Percentiles rank a stretch among this genome's conserved stretches.
phyloP scores from a whole-genome alignment of 805 yeast species.

The Spathaspora girioi region DNA sequence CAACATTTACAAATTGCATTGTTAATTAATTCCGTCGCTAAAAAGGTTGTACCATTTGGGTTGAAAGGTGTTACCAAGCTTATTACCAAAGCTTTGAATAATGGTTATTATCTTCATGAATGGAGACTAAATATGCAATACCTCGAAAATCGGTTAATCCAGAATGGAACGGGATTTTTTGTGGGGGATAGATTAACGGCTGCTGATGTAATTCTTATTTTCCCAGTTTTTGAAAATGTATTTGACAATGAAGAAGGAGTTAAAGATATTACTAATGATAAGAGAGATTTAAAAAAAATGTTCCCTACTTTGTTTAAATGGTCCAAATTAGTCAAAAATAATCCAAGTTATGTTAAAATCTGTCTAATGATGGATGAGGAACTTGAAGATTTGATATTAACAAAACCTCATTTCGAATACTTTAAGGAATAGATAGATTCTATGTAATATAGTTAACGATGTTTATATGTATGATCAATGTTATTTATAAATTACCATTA shows the following conservation, averaged over 20 bases:
- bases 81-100: conserved; percentile 44
- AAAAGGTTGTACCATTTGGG: conserved; percentile 45
- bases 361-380: conserved; percentile 28
- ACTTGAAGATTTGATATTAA: conserved; percentile 15
- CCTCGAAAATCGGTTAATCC: conserved; percentile 20
- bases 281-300: conserved; percentile 23
- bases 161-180: conserved; percentile 31
- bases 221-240: conserved; percentile 33
- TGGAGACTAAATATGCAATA: conserved; percentile 29
- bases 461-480: neutral
- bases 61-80: conserved; percentile 39
- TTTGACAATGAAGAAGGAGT: conserved; percentile 36
- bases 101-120: conserved; percentile 48
- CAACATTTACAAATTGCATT: conserved; percentile 45
- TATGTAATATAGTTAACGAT: neutral
- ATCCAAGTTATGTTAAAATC: conserved; percentile 30
- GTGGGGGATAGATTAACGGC: conserved; percentile 35
- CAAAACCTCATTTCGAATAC: conserved; percentile 7
- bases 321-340: conserved; percentile 27
- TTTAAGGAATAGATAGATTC: neutral
- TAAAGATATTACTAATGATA: conserved; percentile 30
- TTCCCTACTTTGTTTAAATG: conserved; percentile 38
- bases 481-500: too few species aligned
- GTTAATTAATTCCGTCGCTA: conserved; percentile 38
- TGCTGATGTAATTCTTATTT: conserved; percentile 36